These are phyloP conservation scores for Chlorella sp. DNA, from an alignment of 139 green algal species.

Conservation along the genomic window DNA sequence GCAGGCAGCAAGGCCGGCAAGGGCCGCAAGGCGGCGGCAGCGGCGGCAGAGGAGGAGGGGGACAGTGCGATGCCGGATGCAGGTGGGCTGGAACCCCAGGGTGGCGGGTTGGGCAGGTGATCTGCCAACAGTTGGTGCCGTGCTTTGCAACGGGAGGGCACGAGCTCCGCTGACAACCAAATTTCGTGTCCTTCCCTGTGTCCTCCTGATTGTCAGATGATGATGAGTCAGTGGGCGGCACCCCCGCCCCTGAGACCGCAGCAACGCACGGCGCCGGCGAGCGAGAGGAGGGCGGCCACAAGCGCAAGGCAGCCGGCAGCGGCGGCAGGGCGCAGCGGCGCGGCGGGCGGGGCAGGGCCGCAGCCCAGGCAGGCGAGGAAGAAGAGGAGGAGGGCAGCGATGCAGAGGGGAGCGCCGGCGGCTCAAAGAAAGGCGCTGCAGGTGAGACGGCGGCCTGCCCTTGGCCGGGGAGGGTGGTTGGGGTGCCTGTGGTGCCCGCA, in stretches of 20 bases:
- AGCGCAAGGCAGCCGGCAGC: neutral
- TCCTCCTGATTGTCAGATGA: neutral
- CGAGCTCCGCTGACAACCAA: neutral
- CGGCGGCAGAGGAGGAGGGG: neutral
- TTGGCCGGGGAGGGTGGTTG: too few species aligned
- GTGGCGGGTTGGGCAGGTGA: neutral
- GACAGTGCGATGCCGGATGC: neutral
- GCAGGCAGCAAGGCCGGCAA: conserved; percentile 4
- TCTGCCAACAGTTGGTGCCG: neutral
- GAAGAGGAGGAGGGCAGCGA: neutral
- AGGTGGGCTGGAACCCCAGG: too few species aligned
- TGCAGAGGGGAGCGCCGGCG: neutral
- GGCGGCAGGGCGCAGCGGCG: neutral
- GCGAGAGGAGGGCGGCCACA: neutral
- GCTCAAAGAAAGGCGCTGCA: neutral
- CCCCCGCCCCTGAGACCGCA: neutral
- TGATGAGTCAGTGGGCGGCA: conserved; percentile 2
- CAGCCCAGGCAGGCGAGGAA: neutral
- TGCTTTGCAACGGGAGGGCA: neutral
- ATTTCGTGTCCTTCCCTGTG: neutral
- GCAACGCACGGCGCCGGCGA: neutral
- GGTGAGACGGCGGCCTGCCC: too few species aligned
- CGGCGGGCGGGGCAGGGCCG: neutral
- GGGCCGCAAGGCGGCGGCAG: neutral
- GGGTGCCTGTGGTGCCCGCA: too few species aligned